phyloP scores from a whole-genome alignment of 192 early-diverging fungal species.

The Podila verticillata region DNA sequence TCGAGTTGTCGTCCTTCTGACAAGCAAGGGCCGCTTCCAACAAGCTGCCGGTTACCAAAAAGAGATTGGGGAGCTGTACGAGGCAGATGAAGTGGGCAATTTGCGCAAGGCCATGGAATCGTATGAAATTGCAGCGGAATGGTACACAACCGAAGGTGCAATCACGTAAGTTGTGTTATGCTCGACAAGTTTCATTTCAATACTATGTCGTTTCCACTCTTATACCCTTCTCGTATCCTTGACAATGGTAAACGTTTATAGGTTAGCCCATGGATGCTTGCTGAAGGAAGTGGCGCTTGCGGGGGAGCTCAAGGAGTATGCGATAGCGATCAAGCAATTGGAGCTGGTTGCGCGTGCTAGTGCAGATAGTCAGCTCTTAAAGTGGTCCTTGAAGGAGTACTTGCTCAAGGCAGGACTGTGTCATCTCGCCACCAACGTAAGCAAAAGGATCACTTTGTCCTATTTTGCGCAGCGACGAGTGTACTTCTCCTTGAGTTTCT shows the following conservation, averaged over 20 bases:
- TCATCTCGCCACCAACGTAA: conserved; percentile 80
- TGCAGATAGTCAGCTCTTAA: conserved; percentile 90
- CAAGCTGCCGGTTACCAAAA: conserved; percentile 92
- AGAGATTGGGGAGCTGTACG: conserved; percentile 93
- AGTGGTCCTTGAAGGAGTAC: conserved; percentile 97
- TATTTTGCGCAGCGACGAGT: no score
- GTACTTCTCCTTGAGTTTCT: neutral
- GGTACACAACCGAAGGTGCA: conserved; percentile 92
- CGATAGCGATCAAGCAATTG: conserved; percentile 89
- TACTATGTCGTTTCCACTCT: neutral
- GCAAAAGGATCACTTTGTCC: conserved; percentile 1
- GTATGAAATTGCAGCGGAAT: conserved; percentile 92
- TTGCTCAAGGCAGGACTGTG: conserved; percentile 96
- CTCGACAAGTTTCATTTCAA: no score
- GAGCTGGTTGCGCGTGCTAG: conserved; percentile 85
- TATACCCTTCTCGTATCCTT: neutral
- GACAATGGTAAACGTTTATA: conserved; percentile 30
- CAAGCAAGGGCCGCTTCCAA: conserved; percentile 85
- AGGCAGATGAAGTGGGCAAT: conserved; percentile 79
- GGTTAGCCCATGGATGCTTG: conserved; percentile 87
- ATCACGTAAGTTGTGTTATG: conserved; percentile 71
- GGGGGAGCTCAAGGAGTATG: conserved; percentile 88
- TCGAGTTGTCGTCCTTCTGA: conserved; percentile 83
- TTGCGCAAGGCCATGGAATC: conserved; percentile 82
- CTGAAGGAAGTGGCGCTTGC: conserved; percentile 94